Conservation (phyloP, 2,329 filamentous ascomycete species). For the Fusarium domesticum region DNA sequence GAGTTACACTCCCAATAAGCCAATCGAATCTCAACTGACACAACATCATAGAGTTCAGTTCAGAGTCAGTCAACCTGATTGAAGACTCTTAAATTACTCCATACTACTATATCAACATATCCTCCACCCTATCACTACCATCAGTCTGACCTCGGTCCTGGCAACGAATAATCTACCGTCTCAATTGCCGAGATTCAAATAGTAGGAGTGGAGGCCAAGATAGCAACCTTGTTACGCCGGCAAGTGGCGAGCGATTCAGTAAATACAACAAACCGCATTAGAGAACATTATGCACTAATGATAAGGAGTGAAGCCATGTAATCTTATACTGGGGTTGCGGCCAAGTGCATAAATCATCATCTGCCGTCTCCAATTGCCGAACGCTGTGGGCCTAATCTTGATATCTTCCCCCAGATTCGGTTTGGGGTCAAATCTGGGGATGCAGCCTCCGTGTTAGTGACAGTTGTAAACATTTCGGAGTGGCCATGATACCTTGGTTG, state of each 20-base stretch:
- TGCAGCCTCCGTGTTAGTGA: slow-evolving; percentile 10
- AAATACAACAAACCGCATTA: not conserved
- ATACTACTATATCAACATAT: too few relatives aligned
- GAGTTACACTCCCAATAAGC: too few relatives aligned
- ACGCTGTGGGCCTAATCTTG: slow-evolving; percentile 6
- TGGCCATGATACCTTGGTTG: not conserved
- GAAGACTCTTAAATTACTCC: too few relatives aligned
- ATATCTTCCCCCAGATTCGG: slow-evolving; percentile 16
- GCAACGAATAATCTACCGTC: not conserved
- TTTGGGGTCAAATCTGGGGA: slow-evolving; percentile 12
- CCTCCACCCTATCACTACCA: too few relatives aligned
- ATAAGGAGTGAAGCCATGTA: not conserved
- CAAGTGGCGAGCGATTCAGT: not conserved
- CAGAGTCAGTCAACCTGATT: too few relatives aligned
- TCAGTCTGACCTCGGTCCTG: not conserved
- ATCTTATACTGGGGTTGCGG: not conserved
- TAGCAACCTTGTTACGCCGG: not conserved
- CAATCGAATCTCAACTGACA: too few relatives aligned
- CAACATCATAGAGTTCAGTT: too few relatives aligned
- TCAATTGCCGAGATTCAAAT: not conserved
- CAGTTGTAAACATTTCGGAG: not conserved
- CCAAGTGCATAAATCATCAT: slow-evolving; percentile 4
- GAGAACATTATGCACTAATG: not conserved
- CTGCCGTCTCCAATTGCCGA: slow-evolving; percentile 21
- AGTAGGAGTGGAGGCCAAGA: not conserved